A percentile compares a stretch with the other conserved stretches of the same genome.
phyloP scores from a whole-genome alignment of 805 yeast species.

The Candida fluviatilis region DNA sequence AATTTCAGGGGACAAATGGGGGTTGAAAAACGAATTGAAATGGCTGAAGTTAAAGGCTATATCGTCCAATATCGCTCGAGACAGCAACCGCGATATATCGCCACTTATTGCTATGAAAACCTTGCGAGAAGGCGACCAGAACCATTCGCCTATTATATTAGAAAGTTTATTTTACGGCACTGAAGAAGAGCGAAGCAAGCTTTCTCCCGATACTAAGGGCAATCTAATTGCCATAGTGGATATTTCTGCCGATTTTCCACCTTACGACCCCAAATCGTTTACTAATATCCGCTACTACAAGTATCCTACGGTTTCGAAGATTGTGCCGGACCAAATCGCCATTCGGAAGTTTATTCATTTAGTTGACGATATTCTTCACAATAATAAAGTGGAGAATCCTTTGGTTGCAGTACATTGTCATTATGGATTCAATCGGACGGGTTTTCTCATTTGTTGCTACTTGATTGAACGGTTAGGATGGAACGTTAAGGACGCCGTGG shows the following conservation, averaged over 20 bases:
- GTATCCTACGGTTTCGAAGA: conserved; percentile 74
- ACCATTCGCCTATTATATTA: conserved; percentile 54
- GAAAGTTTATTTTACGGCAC: conserved; percentile 42
- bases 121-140: conserved; percentile 55
- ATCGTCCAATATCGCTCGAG: conserved; percentile 38
- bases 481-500: conserved; percentile 59
- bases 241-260: conserved; percentile 67
- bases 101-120: conserved; percentile 73
- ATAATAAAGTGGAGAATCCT: conserved; percentile 23
- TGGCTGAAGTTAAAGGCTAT: conserved; percentile 59
- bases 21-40: conserved; percentile 67
- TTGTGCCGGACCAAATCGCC: conserved; percentile 62
- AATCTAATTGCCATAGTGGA: conserved; percentile 57
- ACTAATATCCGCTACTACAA: conserved; percentile 55
- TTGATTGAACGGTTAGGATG: conserved; percentile 57
- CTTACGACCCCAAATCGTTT: conserved; percentile 61
- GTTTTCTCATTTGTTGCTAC: conserved; percentile 67
- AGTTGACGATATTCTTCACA: conserved; percentile 42
- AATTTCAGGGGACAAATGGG: conserved; percentile 72
- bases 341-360: conserved; percentile 53
- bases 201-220: conserved; percentile 19
- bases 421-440: conserved; percentile 78
- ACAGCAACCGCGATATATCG: conserved; percentile 29
- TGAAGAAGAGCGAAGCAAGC: conserved; percentile 3
- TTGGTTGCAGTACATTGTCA: conserved; percentile 71